Evolutionary conservation across 305 asterid species (phyloP), one percentile per base, ranked within the genome.

Genomic region (Solanum hybrid): DNA sequence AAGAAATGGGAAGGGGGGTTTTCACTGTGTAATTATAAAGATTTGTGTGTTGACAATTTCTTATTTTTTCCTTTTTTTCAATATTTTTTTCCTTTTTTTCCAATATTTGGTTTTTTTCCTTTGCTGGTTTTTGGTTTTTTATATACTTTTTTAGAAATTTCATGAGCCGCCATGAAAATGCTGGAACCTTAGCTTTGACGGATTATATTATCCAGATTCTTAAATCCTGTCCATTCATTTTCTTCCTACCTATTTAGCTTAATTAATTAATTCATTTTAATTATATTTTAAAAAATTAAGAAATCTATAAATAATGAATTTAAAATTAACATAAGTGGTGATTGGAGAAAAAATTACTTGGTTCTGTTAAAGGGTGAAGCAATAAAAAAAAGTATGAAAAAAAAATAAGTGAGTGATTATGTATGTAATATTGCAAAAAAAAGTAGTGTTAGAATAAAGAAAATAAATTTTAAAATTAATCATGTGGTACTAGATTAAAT

Each of bases 141-240:
- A 73, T 73, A 32, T 37, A 17, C n/a, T 90, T 80, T 86, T 84
- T 88, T 56, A 56, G 69, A 4, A 91, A 92, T 87, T 92, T 90
- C 86, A 64, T 82, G 97, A 93, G 91, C 94, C 94, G 88, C 91
- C 92, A 77, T 91, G 96, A 94, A 86, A 92, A 91, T 87, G 94
- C 93, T 94, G 40, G 34, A 66, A 66, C 90, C 93, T 45, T 86
- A 19, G 26, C 87, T 90, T 88, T 87, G 90, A 87, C 89, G 87
- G 82, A 78, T 87, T 40, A 71, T 85, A 91, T 84, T 84, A 84
- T 84, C 87, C 75, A 84, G 22, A 51, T 89, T 90, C 89, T 88
- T 73, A 22, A 82, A 91, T 92, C 89, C 19, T 88, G 93, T 95
- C 96, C 95, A 92, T 91, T 89, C 95, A 88, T 86, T 92, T 85